Evolutionary conservation across 2,329 filamentous ascomycete genomes (phyloP).

Genomic region (Sporothrix pseudoabietina): DNA sequence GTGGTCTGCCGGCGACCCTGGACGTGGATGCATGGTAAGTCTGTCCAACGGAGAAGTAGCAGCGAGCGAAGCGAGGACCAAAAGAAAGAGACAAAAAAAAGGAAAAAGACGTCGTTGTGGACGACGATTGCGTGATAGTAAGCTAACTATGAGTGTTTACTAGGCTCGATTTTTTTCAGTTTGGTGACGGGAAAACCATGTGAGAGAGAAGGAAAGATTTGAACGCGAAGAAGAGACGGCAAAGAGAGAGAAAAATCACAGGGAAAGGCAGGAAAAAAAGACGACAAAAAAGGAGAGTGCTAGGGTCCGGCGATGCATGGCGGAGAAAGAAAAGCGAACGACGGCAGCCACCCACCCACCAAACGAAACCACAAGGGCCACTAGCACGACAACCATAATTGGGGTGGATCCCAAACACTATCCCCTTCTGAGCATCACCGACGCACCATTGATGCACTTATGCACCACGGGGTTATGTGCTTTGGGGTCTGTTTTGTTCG

Average conservation of each 20-base stretch:
- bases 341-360: too few species aligned
- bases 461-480: background rate
- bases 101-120: background rate
- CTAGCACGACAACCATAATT: background rate
- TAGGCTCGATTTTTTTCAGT: constrained; percentile 29
- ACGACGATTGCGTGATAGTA: constrained; percentile 14
- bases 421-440: constrained; percentile 19
- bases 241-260: background rate
- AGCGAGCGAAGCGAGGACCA: background rate
- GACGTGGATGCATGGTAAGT: constrained; percentile 26
- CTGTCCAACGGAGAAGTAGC: background rate
- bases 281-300: background rate
- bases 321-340: constrained; percentile 12
- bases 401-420: background rate
- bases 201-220: background rate
- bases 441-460: background rate
- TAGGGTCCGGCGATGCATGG: background rate
- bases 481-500: background rate
- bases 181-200: constrained; percentile 21
- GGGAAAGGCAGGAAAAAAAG: background rate
- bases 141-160: background rate
- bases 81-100: background rate
- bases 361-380: background rate
- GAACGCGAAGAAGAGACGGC: background rate
- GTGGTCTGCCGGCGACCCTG: constrained; percentile 22